These are phyloP conservation scores for Zizania palustris DNA, from an alignment of 202 grass and related monocot species.

Conservation along the genomic window DNA sequence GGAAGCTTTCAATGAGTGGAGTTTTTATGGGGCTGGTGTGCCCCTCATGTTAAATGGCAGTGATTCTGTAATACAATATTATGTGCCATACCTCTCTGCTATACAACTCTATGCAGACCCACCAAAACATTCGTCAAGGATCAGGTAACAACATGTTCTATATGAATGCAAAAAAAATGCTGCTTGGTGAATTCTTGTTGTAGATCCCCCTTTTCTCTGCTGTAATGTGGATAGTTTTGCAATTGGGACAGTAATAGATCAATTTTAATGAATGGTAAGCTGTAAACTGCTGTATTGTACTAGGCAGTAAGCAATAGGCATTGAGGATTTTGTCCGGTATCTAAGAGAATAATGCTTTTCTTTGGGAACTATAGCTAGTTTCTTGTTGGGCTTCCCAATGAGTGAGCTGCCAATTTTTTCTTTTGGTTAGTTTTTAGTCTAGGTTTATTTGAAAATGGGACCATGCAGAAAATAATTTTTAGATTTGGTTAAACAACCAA, in stretches of 20 bases:
- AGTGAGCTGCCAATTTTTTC: not conserved
- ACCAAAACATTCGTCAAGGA: slow-evolving; percentile 39
- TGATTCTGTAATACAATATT: slow-evolving; percentile 87
- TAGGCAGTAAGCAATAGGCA: not conserved
- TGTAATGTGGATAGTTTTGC: not conserved
- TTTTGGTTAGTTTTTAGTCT: not conserved
- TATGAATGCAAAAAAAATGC: not conserved
- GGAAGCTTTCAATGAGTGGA: slow-evolving; percentile 95
- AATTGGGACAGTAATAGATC: not conserved
- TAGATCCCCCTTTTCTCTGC: not conserved
- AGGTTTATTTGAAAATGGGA: not conserved
- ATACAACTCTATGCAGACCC: slow-evolving; percentile 81
- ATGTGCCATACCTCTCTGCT: slow-evolving; percentile 88
- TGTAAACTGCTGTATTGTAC: not conserved
- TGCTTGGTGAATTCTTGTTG: too few species aligned
- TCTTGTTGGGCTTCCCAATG: not conserved
- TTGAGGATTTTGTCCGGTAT: not conserved
- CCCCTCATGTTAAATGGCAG: slow-evolving; percentile 74
- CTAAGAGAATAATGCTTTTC: not conserved
- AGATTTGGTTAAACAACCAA: slow-evolving; percentile 20
- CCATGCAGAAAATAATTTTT: not conserved
- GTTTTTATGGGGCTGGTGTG: slow-evolving; percentile 86
- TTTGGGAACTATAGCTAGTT: not conserved
- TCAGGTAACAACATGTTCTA: slow-evolving; percentile 30
- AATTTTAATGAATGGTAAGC: slow-evolving; percentile 7